These are phyloP conservation scores for Schwanniomyces polymorphus DNA, from an alignment of 805 yeast species.

Conservation along the genomic window DNA sequence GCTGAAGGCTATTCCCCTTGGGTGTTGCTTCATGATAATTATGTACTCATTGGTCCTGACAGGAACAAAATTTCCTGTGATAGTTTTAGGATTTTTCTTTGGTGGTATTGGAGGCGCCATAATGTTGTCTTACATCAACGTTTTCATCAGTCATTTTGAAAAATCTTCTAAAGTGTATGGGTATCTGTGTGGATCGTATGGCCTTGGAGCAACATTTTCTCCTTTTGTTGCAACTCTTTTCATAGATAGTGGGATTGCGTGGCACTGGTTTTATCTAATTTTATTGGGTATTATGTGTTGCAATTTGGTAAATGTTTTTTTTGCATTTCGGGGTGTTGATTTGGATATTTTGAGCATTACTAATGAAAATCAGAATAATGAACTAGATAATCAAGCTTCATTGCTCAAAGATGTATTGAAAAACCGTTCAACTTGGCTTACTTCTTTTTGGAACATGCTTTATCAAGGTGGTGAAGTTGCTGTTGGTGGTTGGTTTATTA, in stretches of 20 bases:
- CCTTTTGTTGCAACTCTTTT: slow-evolving; percentile 64
- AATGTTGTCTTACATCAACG: slow-evolving; percentile 50
- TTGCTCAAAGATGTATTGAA: slow-evolving; percentile 39
- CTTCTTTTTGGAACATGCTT: slow-evolving; percentile 55
- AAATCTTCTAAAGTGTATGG: slow-evolving; percentile 63
- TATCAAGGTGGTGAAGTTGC: slow-evolving; percentile 73
- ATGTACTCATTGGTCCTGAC: slow-evolving; percentile 48
- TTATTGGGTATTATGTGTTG: slow-evolving; percentile 37
- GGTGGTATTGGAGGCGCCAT: slow-evolving; percentile 59
- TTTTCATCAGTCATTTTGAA: slow-evolving; percentile 49
- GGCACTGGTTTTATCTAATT: slow-evolving; percentile 55
- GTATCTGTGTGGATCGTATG: slow-evolving; percentile 65
- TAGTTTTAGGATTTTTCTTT: slow-evolving; percentile 50
- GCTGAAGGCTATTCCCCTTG: slow-evolving; percentile 22
- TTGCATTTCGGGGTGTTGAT: slow-evolving; percentile 51
- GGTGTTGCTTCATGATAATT: slow-evolving; percentile 30
- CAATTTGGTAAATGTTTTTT: slow-evolving; percentile 31
- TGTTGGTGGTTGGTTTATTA: slow-evolving; percentile 70
- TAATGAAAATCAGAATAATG: slow-evolving; percentile 7
- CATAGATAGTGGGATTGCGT: slow-evolving; percentile 46
- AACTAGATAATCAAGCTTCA: slow-evolving; percentile 6
- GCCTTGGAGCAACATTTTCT: slow-evolving; percentile 68
- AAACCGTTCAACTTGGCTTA: slow-evolving; percentile 43
- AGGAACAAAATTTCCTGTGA: slow-evolving; percentile 50
- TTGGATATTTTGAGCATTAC: slow-evolving; percentile 43